Base-by-base conservation (phyloP, 2,329 filamentous ascomycete genomes). In the Claviceps monticola region DNA sequence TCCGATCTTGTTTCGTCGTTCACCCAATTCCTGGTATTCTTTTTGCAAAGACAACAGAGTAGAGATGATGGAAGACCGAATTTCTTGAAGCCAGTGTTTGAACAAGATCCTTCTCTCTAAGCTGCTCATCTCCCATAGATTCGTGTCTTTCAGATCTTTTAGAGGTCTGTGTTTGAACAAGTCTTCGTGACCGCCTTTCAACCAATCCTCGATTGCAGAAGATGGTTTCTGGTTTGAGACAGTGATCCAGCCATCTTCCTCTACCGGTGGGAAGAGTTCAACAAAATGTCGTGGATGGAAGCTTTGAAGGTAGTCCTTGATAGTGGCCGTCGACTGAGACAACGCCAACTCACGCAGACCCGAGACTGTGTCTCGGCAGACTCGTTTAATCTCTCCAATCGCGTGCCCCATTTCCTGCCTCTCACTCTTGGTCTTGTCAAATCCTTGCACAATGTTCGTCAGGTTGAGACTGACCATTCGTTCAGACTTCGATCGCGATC, bases 401-500 rank as follows among this genome's bases (percentile, higher is more conserved):
- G 44, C 41, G 3, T 49, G 16, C 1, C 65, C 69, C 1, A 66
- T 26, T 0, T 58, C 56, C 0, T 53, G 54, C 26, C 64, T 70
- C 54, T 75, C 70, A 0, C 61, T 53, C n/a, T 61, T 69, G 1
- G 73, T 77, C 9, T 63, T 61, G 1, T 60, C 57, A 7, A 62
- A 57, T 0, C 56, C 51, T 14, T 59, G 54, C 1, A 59, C 59
- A 4, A 76, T 63, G 0, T 56, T 53, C 0, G 71, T 65, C 5
- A 85, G 68, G 51, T 78, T 82, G n/a, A 74, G 60, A 0, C 60
- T 59, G 8, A 73, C 59, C 0, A 86, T 63, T 1, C 64, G 57
- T 34, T 76, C 71, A 0, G 78, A 80, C 53, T 80, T 78, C 1
- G 74, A 80, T 16, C 72, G 71, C 0, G 71, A 73, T 0, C 83